These are phyloP conservation scores for Auxenochlorella pyrenoidosa DNA, from an alignment of 139 green algal genomes.

Conservation along the genomic window DNA sequence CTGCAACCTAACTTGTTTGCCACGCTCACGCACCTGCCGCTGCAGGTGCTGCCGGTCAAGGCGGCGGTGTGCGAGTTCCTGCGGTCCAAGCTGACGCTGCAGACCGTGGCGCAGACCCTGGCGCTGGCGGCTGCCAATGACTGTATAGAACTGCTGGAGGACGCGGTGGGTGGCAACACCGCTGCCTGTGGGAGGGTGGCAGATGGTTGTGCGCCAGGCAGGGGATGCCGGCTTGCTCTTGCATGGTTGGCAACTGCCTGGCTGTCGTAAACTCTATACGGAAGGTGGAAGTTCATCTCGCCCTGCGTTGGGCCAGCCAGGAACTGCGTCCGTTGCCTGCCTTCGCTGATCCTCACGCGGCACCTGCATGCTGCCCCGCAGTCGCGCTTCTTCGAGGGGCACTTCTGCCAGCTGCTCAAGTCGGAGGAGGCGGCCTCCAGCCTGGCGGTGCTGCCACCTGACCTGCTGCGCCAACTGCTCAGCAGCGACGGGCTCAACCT, in stretches of 20 bases:
- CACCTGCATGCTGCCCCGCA: not conserved
- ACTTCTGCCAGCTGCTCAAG: conserved; percentile 36
- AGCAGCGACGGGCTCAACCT: conserved; percentile 29
- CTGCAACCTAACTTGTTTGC: no score
- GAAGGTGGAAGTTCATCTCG: no score
- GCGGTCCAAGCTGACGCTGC: conserved; percentile 15
- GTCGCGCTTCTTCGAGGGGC: conserved; percentile 33
- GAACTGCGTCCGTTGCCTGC: not conserved
- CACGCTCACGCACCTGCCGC: no score
- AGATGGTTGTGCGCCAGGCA: no score
- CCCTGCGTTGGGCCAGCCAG: no score
- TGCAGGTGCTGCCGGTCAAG: conserved; percentile 22
- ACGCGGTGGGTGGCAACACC: not conserved
- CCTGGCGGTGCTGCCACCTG: conserved; percentile 28
- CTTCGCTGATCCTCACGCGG: not conserved
- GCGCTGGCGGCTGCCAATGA: conserved; percentile 34
- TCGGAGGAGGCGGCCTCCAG: not conserved
- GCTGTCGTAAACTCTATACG: no score
- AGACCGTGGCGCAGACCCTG: conserved; percentile 32
- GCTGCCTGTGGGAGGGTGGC: no score
- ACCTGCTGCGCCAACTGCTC: conserved; percentile 30
- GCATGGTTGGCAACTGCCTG: no score
- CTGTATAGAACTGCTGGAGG: conserved; percentile 31
- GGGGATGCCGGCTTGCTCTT: no score
- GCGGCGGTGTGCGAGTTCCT: conserved; percentile 37